A percentile compares a stretch with the other conserved stretches of the same genome.
Evolutionary conservation across 2,329 filamentous ascomycete genomes (phyloP).

Genomic region (Aureobasidium melanogenum): DNA sequence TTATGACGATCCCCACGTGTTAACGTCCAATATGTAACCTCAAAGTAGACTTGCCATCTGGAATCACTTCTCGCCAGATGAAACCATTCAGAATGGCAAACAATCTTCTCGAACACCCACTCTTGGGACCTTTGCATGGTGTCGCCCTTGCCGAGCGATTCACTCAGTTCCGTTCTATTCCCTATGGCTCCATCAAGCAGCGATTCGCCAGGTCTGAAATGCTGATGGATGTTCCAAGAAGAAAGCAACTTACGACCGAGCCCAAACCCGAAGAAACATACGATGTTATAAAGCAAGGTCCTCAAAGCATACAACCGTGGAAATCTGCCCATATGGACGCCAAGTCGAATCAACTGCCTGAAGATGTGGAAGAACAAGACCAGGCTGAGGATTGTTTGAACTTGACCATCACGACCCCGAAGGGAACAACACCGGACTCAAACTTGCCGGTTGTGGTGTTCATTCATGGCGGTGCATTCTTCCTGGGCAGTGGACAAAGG

Average conservation of each 20-base stretch:
- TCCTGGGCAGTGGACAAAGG: slow-evolving; percentile 8
- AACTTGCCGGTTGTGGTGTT: slow-evolving; percentile 13
- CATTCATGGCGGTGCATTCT: slow-evolving; percentile 15
- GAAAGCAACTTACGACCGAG: neutral
- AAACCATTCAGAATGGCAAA: neutral
- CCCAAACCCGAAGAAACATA: neutral
- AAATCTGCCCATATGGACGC: slow-evolving; percentile 11
- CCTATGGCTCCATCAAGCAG: slow-evolving; percentile 13
- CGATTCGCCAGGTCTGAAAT: slow-evolving; percentile 12
- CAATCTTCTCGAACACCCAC: neutral
- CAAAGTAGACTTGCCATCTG: neutral
- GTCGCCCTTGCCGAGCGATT: neutral
- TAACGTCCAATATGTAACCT: neutral
- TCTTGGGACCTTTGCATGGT: slow-evolving; percentile 7
- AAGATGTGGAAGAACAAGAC: neutral
- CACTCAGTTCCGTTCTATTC: slow-evolving; percentile 10
- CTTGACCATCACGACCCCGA: slow-evolving; percentile 11
- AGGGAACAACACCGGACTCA: neutral
- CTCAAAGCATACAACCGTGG: slow-evolving; percentile 11
- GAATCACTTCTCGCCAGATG: neutral
- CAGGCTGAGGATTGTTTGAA: slow-evolving; percentile 13
- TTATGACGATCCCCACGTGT: neutral
- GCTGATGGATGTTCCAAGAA: neutral
- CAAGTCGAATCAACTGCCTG: slow-evolving; percentile 12
- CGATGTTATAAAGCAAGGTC: slow-evolving; percentile 7